Evolutionary conservation across 306 rosid species (phyloP).

Genomic region (Lupinus albus): DNA sequence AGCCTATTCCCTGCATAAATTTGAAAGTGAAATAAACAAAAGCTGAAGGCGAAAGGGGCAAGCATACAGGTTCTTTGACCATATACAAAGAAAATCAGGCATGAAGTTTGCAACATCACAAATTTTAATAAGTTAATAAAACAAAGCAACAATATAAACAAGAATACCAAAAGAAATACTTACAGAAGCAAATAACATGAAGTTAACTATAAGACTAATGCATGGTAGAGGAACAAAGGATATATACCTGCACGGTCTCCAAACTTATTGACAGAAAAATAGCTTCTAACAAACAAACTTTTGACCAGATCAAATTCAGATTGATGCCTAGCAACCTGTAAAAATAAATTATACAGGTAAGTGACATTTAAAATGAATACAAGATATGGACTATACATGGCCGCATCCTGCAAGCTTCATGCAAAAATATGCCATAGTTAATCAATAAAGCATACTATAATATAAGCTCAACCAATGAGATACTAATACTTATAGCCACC

Average conservation of each 20-base stretch:
- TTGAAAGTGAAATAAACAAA: constrained; percentile 21
- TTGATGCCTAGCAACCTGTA: constrained; percentile 67
- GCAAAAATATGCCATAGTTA: neutral
- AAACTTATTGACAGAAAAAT: constrained; percentile 45
- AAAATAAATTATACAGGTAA: constrained; percentile 27
- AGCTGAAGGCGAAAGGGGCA: constrained; percentile 1
- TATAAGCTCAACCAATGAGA: neutral
- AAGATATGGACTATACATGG: constrained; percentile 1
- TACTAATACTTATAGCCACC: neutral
- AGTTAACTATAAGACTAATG: neutral
- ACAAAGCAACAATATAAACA: neutral
- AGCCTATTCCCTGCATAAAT: constrained; percentile 57
- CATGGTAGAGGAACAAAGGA: neutral
- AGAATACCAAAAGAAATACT: neutral
- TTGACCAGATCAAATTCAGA: constrained; percentile 47
- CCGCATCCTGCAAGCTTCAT: neutral
- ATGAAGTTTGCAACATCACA: neutral
- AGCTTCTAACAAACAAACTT: constrained; percentile 46
- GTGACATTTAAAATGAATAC: neutral
- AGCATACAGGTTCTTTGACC: neutral
- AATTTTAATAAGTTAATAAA: neutral
- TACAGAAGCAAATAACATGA: neutral
- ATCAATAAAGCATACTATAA: constrained; percentile 12
- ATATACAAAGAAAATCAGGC: too few relatives aligned
- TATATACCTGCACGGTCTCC: constrained; percentile 56